These are phyloP conservation scores for Scopulariopsis brevicaulis DNA, from an alignment of 2,329 filamentous ascomycete species.

Conservation along the genomic window DNA sequence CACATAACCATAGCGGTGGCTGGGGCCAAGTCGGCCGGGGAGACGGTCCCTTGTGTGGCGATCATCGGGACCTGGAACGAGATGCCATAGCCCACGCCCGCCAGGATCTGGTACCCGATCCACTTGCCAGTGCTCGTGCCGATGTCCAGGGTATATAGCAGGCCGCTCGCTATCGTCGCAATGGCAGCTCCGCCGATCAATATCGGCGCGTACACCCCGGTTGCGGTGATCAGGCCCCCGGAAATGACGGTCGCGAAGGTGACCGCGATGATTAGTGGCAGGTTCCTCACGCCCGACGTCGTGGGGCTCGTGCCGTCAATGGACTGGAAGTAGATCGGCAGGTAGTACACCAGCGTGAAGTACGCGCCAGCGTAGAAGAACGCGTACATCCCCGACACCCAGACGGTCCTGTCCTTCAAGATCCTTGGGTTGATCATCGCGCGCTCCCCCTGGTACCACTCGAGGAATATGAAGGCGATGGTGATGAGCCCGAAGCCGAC, in stretches of 20 bases:
- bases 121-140: constrained; percentile 27
- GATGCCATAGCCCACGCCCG: constrained; percentile 32
- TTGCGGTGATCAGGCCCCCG: constrained; percentile 24
- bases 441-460: constrained; percentile 31
- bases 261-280: constrained; percentile 31
- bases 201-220: constrained; percentile 29
- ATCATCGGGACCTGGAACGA: constrained; percentile 39
- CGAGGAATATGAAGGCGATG: constrained; percentile 20
- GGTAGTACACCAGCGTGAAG: constrained; percentile 32
- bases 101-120: constrained; percentile 42
- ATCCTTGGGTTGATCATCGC: constrained; percentile 29
- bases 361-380: constrained; percentile 31
- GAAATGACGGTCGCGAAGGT: constrained; percentile 26
- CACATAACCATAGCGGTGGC: constrained; percentile 34
- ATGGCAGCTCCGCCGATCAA: constrained; percentile 32
- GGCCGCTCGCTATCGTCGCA: constrained; percentile 28
- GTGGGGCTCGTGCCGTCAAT: constrained; percentile 27
- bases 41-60: constrained; percentile 28
- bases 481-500: constrained; percentile 24
- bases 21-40: constrained; percentile 29
- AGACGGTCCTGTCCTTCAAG: constrained; percentile 24
- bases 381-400: constrained; percentile 22
- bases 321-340: constrained; percentile 34
- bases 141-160: constrained; percentile 28
- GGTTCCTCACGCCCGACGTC: constrained; percentile 28